A percentile compares a stretch with the other conserved stretches of the same genome.
Evolutionary conservation across 2,329 filamentous ascomycete genomes (phyloP).

Genomic region (Penicillium sp.): DNA sequence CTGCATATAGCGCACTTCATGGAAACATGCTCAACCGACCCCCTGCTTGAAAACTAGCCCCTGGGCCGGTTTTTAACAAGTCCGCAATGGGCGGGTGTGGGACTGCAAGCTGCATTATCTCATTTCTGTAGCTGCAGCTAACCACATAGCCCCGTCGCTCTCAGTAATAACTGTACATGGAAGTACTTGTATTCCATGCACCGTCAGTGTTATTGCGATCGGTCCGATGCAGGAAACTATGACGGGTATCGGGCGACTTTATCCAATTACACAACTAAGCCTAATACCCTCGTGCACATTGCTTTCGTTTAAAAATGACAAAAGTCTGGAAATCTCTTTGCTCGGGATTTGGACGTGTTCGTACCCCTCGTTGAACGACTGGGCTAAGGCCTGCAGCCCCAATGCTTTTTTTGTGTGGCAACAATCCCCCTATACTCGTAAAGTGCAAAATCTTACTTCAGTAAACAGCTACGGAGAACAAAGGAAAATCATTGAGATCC

Average conservation of each 20-base stretch:
- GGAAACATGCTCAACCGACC: not conserved
- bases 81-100: not conserved
- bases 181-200: not conserved
- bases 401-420: no score
- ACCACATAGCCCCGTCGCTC: not conserved
- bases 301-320: not conserved
- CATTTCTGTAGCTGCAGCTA: not conserved
- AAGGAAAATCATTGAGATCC: not conserved
- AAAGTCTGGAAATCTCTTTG: not conserved
- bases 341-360: not conserved
- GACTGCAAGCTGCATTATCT: not conserved
- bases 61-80: not conserved
- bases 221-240: not conserved
- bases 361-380: not conserved
- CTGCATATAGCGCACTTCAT: not conserved
- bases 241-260: not conserved
- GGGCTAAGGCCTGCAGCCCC: not conserved
- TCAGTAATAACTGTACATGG: no score
- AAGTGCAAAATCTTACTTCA: not conserved
- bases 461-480: not conserved
- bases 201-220: not conserved
- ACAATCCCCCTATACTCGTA: not conserved
- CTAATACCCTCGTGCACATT: not conserved
- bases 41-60: not conserved
- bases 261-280: not conserved